A percentile compares a stretch with the other conserved stretches of the same genome.
These are phyloP conservation scores for Melocanna baccifera DNA, from an alignment of 176 grass and related monocot genomes.

Conservation along the genomic window DNA sequence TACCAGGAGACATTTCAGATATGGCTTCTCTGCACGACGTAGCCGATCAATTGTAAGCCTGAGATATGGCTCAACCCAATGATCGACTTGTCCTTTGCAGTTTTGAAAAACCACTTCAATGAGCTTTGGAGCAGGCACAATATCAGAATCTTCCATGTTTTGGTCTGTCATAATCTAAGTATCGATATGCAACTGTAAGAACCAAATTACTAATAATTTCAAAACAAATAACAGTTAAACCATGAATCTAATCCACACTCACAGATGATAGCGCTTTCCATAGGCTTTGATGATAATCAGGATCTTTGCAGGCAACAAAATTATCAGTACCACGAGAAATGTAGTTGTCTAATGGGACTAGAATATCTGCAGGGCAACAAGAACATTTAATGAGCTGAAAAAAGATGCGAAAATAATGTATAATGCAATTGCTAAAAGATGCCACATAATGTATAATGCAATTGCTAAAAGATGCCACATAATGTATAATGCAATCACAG, in stretches of 20 bases:
- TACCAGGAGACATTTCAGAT: slow-evolving; percentile 73
- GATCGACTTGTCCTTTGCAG: slow-evolving; percentile 90
- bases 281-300: slow-evolving; percentile 81
- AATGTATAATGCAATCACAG: neutral
- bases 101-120: slow-evolving; percentile 94
- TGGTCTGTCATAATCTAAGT: slow-evolving; percentile 69
- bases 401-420: neutral
- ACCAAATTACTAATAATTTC: slow-evolving; percentile 3
- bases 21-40: slow-evolving; percentile 51
- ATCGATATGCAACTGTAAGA: slow-evolving; percentile 29
- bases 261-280: slow-evolving; percentile 79
- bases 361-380: slow-evolving; percentile 63
- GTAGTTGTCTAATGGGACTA: slow-evolving; percentile 92
- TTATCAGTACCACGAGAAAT: slow-evolving; percentile 70
- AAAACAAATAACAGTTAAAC: slow-evolving; percentile 16
- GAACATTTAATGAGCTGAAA: neutral
- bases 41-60: slow-evolving; percentile 66
- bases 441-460: neutral
- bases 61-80: slow-evolving; percentile 88
- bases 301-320: slow-evolving; percentile 83
- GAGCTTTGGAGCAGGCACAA: slow-evolving; percentile 77
- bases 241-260: slow-evolving; percentile 34
- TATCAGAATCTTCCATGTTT: slow-evolving; percentile 91
- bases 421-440: neutral
- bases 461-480: too few relatives aligned